These are phyloP conservation scores for Fibroporia radiculosa DNA, from an alignment of 768 basidiomycete species.

Conservation along the genomic window DNA sequence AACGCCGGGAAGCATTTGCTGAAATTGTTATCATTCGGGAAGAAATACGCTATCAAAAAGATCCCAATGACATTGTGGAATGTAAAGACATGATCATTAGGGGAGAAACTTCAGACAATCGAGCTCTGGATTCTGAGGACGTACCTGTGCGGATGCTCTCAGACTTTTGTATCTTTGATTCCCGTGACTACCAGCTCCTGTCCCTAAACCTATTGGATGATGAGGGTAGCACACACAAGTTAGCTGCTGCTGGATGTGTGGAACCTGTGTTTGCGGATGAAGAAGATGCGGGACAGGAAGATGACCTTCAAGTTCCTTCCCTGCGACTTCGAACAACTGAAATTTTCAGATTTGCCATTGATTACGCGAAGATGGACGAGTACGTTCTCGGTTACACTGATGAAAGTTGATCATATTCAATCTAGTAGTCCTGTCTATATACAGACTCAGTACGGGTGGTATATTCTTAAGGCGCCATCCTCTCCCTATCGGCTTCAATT, in stretches of 20 bases:
- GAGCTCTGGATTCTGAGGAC: conserved; percentile 18
- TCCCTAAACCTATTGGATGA: conserved; percentile 39
- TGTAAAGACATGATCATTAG: conserved; percentile 12
- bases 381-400: conserved; percentile 28
- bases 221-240: conserved; percentile 23
- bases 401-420: neutral
- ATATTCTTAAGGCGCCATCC: conserved; percentile 45
- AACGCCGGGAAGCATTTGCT: too few relatives aligned
- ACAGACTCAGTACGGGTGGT: conserved; percentile 58
- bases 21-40: too few relatives aligned
- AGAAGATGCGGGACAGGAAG: conserved; percentile 59
- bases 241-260: conserved; percentile 53
- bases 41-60: conserved; percentile 1
- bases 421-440: conserved; percentile 50
- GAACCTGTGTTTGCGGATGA: conserved; percentile 39
- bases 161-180: conserved; percentile 57
- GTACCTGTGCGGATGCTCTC: conserved; percentile 52
- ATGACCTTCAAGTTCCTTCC: conserved; percentile 28
- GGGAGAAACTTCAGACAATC: conserved; percentile 22
- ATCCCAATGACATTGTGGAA: conserved; percentile 11
- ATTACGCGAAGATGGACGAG: conserved; percentile 44
- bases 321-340: conserved; percentile 35
- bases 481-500: conserved; percentile 36
- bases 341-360: conserved; percentile 41
- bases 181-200: conserved; percentile 37